Evolutionary conservation across 2,329 filamentous ascomycete genomes (phyloP), one percentile per base, ranked within the genome.

Genomic region (Claviceps sp.): DNA sequence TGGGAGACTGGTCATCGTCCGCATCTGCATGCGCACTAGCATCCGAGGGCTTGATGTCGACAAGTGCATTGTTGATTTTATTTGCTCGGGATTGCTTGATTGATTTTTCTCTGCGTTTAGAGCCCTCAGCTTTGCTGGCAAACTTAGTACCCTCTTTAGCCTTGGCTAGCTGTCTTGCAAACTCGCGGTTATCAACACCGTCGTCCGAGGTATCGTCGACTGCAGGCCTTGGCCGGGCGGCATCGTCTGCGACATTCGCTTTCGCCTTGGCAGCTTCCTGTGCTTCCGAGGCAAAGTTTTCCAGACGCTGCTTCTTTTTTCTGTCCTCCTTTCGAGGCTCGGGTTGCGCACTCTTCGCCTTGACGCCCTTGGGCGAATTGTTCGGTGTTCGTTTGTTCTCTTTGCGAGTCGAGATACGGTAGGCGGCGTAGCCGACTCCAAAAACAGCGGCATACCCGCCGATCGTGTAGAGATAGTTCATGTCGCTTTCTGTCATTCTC

Each of bases 1-100:
- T 74, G 7, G 85, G 75, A 3, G 88, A 89, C 60, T 84, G 72
- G 61, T 95, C 88, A 61, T 94, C 86, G 60, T 93, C 88, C 14
- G 83, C 86, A 63, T 91, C 87, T 34, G 83, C 86, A 62, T 91
- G 87, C 34, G 76, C 84, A 50, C 80, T 86, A 45, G 80, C 79
- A 48, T 78, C 75, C 13, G 78, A 81, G 4, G 62, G 60, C 56
- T 75, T 73, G 59, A 62, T 65, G 54, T 71, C 66, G 52, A 73
- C 69, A 20, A 65, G 62, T 37, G 67, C 66, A 44, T 68, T 66
- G 39, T 70, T 68, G 52, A 72, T 71, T 65, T 77, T 71, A 62
- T 77, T 76, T 59, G 73, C 81, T 53, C 74, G 79, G 55, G 74
- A 80, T 64, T 86, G 82, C 74, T 88, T 87, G 54, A 86, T 76